These are phyloP conservation scores for Eragrostis nindensis DNA, from an alignment of 176 grass and related monocot genomes.

Conservation along the genomic window DNA sequence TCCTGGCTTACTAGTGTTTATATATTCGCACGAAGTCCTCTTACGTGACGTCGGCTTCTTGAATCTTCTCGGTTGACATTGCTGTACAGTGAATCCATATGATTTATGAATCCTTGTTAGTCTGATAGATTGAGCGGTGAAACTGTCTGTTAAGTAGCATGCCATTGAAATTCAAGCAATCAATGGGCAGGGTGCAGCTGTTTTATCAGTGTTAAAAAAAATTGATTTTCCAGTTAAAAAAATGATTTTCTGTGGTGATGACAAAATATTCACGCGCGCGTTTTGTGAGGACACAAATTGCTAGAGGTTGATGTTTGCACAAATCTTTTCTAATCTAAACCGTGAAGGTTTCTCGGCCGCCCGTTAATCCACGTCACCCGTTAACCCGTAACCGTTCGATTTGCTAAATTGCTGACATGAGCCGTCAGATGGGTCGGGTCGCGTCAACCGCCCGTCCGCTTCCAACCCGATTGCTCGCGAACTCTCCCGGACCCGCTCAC, in stretches of 20 bases:
- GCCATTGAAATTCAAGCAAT: neutral
- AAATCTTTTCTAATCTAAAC: no score
- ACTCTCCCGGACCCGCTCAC: no score
- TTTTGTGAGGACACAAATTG: neutral
- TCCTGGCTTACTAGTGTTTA: neutral
- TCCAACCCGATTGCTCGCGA: no score
- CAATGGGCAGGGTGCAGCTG: neutral
- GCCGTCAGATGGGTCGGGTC: no score
- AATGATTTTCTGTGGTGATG: neutral
- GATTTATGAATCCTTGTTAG: no score
- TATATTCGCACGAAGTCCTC: constrained; percentile 14
- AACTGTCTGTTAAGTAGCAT: neutral
- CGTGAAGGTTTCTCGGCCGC: no score
- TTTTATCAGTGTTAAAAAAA: neutral
- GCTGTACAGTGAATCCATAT: constrained; percentile 21
- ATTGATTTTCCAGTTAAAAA: no score
- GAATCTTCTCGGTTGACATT: constrained; percentile 32
- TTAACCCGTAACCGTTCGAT: no score
- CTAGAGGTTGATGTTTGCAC: no score
- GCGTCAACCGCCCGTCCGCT: no score
- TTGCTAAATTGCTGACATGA: no score
- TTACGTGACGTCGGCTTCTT: constrained; percentile 4
- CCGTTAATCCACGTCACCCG: no score
- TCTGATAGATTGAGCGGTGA: neutral
- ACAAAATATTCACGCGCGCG: neutral